Evolutionary conservation across 2,329 filamentous ascomycete species (phyloP), one percentile per base, ranked within the genome.

Genomic region (Fusarium pseudocircinatum): DNA sequence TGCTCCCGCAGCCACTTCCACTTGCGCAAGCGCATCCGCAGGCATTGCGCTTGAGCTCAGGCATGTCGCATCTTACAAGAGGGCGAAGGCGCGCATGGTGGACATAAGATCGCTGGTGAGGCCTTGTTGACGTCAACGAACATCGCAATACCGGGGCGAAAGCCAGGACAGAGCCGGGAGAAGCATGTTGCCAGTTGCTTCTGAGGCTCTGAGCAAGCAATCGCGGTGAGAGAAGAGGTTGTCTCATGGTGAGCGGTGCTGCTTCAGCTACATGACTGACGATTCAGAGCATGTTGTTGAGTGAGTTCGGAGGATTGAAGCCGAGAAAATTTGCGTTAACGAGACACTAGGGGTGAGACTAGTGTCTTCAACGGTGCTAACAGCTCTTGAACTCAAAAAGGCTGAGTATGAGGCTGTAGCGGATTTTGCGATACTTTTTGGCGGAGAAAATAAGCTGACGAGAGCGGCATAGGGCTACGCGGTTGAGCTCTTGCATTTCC

Each of bases 11-110:
- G 60, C 74, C 73, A 73, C 77, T 49, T 32, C 77, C 77, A 47
- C 78, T 79, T 24, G 78, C 81, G 65, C 79, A 79, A n/a, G 77
- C 70, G 60, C 82, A 84, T 34, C 79, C 81, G 34, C 83, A 85
- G 60, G 79, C 77, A 7, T 78, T 76, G 11, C 76, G 70, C 47
- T 65, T 64, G 11, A 79, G 67, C 18, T 67, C 59, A 34, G 69
- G 62, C 32, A 74, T 60, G 4, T 47, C 59, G 60, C 24, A 60
- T 24, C 44, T 66, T 15, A 60, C 69, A 39, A 63, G 53, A 39
- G 70, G 58, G 16, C 59, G 73, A 42, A 75, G 74, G 24, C 75
- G 70, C 32, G 63, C 53, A 40, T 69, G 49, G n/a, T 63, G 37
- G 43, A 52, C 46, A 32, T 70, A 65, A 40, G 53, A 64, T 50